Conservation (phyloP, 2,329 filamentous ascomycete species). For the Aspergillus vadensis region DNA sequence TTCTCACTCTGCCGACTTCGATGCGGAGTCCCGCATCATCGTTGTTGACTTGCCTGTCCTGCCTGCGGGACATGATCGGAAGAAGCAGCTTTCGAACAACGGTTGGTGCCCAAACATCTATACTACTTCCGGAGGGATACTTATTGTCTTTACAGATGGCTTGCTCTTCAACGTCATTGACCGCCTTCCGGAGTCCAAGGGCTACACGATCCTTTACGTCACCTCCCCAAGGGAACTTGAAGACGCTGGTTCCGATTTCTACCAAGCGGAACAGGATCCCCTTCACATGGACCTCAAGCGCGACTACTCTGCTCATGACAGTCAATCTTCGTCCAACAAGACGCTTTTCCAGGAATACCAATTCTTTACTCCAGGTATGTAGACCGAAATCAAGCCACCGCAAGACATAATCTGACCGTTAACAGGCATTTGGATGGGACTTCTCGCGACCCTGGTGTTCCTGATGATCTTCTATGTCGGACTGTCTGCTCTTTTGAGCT, state of each 20-base stretch:
- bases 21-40: constrained; percentile 45
- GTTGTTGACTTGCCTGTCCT: constrained; percentile 49
- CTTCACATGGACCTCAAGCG: constrained; percentile 76
- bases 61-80: constrained; percentile 37
- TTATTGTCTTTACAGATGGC: constrained; percentile 40
- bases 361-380: constrained; percentile 80
- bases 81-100: constrained; percentile 45
- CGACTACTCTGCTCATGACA: constrained; percentile 45
- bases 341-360: constrained; percentile 84
- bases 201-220: constrained; percentile 76
- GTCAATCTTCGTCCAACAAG: constrained; percentile 41
- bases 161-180: constrained; percentile 52
- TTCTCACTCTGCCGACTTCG: constrained; percentile 41
- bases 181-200: constrained; percentile 50
- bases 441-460: constrained; percentile 70
- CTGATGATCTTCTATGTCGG: constrained; percentile 78
- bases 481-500: constrained; percentile 71
- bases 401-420: constrained; percentile 7
- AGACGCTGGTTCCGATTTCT: constrained; percentile 45
- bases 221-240: constrained; percentile 58
- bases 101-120: constrained; percentile 37
- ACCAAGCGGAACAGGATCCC: constrained; percentile 64
- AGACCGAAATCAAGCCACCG: background rate
- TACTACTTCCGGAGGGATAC: constrained; percentile 7
- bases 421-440: constrained; percentile 83